Evolutionary conservation across 1,284 basidiomycete species (phyloP).

Genomic region (Rhodotorula sp.): DNA sequence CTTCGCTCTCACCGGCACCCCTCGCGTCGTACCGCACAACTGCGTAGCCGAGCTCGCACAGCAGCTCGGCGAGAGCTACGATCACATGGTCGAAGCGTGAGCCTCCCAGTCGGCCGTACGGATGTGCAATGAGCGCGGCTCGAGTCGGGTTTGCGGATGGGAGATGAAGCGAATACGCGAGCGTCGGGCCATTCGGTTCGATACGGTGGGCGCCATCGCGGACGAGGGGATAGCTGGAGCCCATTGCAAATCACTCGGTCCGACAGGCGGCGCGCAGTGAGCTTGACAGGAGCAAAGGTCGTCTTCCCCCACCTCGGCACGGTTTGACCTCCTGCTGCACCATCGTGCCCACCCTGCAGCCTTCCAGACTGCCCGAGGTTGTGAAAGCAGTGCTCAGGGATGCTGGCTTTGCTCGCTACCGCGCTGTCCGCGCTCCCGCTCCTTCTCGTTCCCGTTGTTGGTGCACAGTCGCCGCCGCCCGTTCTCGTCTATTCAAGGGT

Average conservation of each 20-base stretch:
- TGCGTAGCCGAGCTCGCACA: conserved; percentile 55
- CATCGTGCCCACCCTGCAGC: background rate
- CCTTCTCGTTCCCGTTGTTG: background rate
- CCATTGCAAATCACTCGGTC: background rate
- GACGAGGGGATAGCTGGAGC: background rate
- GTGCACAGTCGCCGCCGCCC: background rate
- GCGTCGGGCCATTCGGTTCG: background rate
- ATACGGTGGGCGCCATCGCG: background rate
- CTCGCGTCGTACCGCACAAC: conserved; percentile 72
- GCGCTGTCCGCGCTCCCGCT: too few relatives aligned
- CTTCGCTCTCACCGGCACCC: conserved; percentile 69
- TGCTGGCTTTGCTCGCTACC: background rate
- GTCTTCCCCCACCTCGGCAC: background rate
- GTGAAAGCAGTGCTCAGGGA: background rate
- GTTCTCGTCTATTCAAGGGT: conserved; percentile 24
- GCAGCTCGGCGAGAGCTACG: background rate
- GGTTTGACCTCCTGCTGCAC: background rate
- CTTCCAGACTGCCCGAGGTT: background rate
- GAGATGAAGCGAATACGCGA: conserved; percentile 8
- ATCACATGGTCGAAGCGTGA: conserved; percentile 38
- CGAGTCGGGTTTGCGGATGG: background rate
- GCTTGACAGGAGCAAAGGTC: too few relatives aligned
- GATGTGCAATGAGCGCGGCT: conserved; percentile 43
- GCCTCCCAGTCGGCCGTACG: conserved; percentile 40
- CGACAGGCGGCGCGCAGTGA: background rate